A percentile compares a stretch with the other conserved stretches of the same genome.
These are phyloP conservation scores for Saccharomycopsis phalli DNA, from an alignment of 1,139 yeast genomes.

Conservation along the genomic window DNA sequence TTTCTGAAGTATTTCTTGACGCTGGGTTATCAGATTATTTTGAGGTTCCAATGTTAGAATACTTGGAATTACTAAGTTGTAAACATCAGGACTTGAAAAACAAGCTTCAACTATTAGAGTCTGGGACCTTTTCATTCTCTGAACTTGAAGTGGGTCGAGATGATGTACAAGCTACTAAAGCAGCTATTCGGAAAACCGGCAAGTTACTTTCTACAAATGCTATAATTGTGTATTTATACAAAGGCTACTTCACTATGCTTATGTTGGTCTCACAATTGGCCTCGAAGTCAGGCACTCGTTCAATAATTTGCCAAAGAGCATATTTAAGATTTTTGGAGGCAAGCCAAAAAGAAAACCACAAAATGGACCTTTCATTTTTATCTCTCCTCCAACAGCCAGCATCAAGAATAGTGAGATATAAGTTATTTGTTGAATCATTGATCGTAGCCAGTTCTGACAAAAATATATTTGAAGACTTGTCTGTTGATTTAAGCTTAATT, in stretches of 20 bases:
- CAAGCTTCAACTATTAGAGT: too few species aligned
- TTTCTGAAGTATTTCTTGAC: conserved; percentile 29
- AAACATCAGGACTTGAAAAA: too few species aligned
- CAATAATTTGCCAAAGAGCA: too few species aligned
- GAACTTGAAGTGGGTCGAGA: too few species aligned
- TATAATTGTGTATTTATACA: conserved; percentile 27
- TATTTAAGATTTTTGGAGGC: conserved; percentile 33
- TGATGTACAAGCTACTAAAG: too few species aligned
- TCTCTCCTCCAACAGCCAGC: conserved; percentile 33
- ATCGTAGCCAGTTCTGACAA: too few species aligned
- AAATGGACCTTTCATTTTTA: conserved; percentile 33
- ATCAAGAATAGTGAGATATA: conserved; percentile 38
- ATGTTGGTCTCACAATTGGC: conserved; percentile 29
- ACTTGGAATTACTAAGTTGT: conserved; percentile 26
- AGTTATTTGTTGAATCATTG: conserved; percentile 34
- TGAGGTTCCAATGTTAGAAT: conserved; percentile 25
- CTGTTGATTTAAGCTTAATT: background rate
- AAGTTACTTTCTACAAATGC: conserved; percentile 21
- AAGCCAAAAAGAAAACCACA: conserved; percentile 28
- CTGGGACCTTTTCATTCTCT: too few species aligned
- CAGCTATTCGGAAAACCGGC: too few species aligned
- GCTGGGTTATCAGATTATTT: conserved; percentile 27
- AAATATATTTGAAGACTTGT: background rate
- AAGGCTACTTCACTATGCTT: conserved; percentile 31
- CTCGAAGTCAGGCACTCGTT: conserved; percentile 20